These are phyloP conservation scores for Lactarius sp. DNA, from an alignment of 768 basidiomycete genomes.

Conservation along the genomic window DNA sequence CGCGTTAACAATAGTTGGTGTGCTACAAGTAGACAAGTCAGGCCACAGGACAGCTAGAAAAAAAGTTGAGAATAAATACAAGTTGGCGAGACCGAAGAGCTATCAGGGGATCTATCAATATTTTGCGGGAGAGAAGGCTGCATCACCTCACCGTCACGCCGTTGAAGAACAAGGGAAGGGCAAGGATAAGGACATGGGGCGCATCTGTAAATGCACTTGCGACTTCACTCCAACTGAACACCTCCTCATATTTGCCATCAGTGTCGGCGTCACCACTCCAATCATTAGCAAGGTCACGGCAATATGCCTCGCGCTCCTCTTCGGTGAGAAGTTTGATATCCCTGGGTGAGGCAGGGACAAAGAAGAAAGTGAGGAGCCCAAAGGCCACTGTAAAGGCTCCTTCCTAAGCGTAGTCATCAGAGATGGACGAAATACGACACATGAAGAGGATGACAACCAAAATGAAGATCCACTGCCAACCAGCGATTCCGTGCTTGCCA, in stretches of 20 bases:
- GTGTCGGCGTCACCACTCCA: conserved; percentile 33
- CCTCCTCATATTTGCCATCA: conserved; percentile 40
- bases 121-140: not conserved
- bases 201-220: conserved; percentile 39
- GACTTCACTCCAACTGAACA: conserved; percentile 57
- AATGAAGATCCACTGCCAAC: conserved; percentile 69
- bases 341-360: conserved; percentile 44
- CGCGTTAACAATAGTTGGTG: conserved; percentile 29
- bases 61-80: conserved; percentile 21
- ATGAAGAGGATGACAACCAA: conserved; percentile 34
- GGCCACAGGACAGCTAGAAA: not conserved
- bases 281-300: conserved; percentile 36
- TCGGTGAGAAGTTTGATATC: conserved; percentile 47
- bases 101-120: conserved; percentile 5
- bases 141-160: conserved; percentile 43
- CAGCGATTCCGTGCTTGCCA: conserved; percentile 46
- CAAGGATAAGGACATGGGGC: conserved; percentile 52
- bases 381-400: conserved; percentile 60
- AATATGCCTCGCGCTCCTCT: conserved; percentile 39
- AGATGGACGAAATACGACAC: not conserved
- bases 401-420: conserved; percentile 34
- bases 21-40: conserved; percentile 22
- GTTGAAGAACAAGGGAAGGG: conserved; percentile 47
- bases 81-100: conserved; percentile 29
- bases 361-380: conserved; percentile 46